Evolutionary conservation across 1,284 basidiomycete genomes (phyloP).

Genomic region (Puccinia hordei): DNA sequence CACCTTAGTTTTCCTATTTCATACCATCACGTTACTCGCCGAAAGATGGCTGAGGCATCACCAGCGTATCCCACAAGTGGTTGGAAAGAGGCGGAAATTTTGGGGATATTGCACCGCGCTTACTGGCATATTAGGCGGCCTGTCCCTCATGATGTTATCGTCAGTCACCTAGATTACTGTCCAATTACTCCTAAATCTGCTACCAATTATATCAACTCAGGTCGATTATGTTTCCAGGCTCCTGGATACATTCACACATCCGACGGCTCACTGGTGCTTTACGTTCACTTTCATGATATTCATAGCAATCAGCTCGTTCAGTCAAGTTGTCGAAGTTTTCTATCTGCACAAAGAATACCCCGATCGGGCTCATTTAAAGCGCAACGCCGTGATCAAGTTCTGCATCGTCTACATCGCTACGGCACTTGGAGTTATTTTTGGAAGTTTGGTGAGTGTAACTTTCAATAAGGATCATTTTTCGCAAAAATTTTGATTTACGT

Average conservation of each 20-base stretch:
- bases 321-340: constrained; percentile 33
- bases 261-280: constrained; percentile 40
- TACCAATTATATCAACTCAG: background rate
- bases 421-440: constrained; percentile 34
- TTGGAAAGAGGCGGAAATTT: background rate
- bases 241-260: constrained; percentile 40
- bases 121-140: constrained; percentile 23
- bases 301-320: constrained; percentile 22
- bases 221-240: background rate
- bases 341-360: constrained; percentile 45
- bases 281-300: constrained; percentile 38
- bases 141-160: constrained; percentile 29
- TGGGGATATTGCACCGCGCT: constrained; percentile 25
- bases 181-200: background rate
- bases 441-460: constrained; percentile 10
- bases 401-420: constrained; percentile 8
- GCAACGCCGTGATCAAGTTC: constrained; percentile 31
- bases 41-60: constrained; percentile 18
- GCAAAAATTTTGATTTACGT: background rate
- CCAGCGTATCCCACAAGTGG: constrained; percentile 10
- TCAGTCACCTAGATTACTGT: background rate
- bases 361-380: constrained; percentile 23
- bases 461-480: background rate
- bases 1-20: constrained; percentile 12
- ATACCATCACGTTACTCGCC: constrained; percentile 19